phyloP scores from a whole-genome alignment of 805 yeast species.

The Cyberlindnera maclurae region DNA sequence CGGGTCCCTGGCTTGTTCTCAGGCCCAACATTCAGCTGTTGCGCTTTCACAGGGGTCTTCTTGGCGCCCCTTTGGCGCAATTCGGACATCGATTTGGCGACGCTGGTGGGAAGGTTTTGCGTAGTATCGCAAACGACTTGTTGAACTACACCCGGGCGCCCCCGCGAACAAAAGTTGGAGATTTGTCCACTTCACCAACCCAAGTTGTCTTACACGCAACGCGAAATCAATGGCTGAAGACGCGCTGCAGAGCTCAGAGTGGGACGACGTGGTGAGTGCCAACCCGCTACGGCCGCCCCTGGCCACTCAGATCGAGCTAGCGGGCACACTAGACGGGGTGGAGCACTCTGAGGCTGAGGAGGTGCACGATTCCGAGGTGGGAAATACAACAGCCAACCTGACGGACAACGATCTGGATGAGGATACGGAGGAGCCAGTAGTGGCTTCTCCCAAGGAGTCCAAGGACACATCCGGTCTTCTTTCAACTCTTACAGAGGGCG shows the following conservation, averaged over 20 bases:
- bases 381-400: not conserved
- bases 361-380: no score
- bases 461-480: slow-evolving; percentile 26
- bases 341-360: slow-evolving; percentile 3
- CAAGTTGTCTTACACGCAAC: no score
- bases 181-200: no score
- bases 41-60: not conserved
- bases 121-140: no score
- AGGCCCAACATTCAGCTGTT: no score
- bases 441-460: not conserved
- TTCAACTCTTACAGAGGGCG: slow-evolving; percentile 36
- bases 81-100: slow-evolving; percentile 8
- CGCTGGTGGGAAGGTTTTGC: not conserved
- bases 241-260: slow-evolving; percentile 46
- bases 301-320: slow-evolving; percentile 7
- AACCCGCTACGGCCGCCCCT: slow-evolving; percentile 23
- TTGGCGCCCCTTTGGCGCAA: slow-evolving; percentile 3
- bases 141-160: no score
- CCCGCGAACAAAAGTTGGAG: no score
- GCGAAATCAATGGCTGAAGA: slow-evolving; percentile 24
- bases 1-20: slow-evolving; percentile 1
- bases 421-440: slow-evolving; percentile 2
- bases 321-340: slow-evolving; percentile 3
- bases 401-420: slow-evolving; percentile 1
- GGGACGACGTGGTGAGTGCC: slow-evolving; percentile 51